A percentile compares a stretch with the other conserved stretches of the same genome.
phyloP scores from a whole-genome alignment of 495 filamentous ascomycete genomes.

The Aspergillus kassunensis region DNA sequence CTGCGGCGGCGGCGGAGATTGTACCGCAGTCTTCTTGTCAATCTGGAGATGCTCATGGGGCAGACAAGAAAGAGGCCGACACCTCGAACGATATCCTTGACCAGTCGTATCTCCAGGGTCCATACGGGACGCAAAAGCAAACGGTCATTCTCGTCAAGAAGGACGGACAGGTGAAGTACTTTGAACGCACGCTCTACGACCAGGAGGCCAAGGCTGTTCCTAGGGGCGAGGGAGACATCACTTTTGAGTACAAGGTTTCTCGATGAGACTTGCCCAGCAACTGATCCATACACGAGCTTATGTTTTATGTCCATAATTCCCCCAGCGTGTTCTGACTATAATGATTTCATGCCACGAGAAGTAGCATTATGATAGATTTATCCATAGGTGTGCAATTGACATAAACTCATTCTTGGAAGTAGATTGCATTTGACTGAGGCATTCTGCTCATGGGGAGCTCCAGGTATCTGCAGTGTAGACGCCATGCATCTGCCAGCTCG shows the following conservation, averaged over 20 bases:
- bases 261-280: constrained; percentile 6
- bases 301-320: not conserved
- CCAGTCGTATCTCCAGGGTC: constrained; percentile 30
- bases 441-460: too few relatives aligned
- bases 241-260: constrained; percentile 36
- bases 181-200: constrained; percentile 82
- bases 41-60: constrained; percentile 17
- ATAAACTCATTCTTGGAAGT: too few relatives aligned
- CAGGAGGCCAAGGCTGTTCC: constrained; percentile 56
- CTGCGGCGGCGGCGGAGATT: constrained; percentile 33
- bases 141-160: constrained; percentile 76
- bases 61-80: not conserved
- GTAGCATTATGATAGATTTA: not conserved
- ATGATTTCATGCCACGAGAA: constrained; percentile 1
- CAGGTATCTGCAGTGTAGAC: too few relatives aligned
- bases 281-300: not conserved
- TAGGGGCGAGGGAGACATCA: constrained; percentile 55
- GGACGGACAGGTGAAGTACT: constrained; percentile 71
- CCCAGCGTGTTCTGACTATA: not conserved
- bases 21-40: constrained; percentile 36
- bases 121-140: constrained; percentile 93
- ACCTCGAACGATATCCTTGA: constrained; percentile 21
- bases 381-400: too few relatives aligned
- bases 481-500: too few relatives aligned
- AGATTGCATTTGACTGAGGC: too few relatives aligned